Evolutionary conservation across 306 rosid species (phyloP).

Genomic region (Alnus glutinosa): DNA sequence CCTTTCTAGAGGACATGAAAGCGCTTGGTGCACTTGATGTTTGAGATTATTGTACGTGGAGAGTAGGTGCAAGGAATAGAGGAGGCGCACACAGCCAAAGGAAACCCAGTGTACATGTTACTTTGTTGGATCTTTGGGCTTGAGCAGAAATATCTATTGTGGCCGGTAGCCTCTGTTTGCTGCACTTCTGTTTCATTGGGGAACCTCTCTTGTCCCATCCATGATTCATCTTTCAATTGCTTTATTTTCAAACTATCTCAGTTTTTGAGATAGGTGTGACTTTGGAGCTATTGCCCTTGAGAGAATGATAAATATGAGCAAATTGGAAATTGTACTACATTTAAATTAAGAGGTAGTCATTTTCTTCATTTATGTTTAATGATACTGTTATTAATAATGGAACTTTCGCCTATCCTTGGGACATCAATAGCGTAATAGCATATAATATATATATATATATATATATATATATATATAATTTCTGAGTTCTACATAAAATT

Average conservation of each 20-base stretch:
- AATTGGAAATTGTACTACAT: neutral
- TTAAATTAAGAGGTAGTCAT: neutral
- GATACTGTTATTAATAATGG: neutral
- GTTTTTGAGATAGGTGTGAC: constrained; percentile 5
- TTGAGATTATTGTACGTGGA: constrained; percentile 29
- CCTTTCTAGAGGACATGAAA: constrained; percentile 86
- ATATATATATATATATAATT: too few species aligned
- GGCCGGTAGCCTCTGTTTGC: neutral
- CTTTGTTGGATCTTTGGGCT: neutral
- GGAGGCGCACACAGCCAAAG: neutral
- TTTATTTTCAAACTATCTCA: neutral
- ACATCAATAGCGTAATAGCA: too few species aligned
- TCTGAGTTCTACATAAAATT: too few species aligned
- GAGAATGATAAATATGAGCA: neutral
- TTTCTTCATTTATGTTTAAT: neutral
- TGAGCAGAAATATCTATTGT: neutral
- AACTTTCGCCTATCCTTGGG: too few species aligned
- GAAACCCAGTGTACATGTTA: constrained; percentile 11
- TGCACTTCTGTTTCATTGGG: neutral
- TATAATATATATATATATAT: too few species aligned
- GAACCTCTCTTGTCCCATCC: neutral
- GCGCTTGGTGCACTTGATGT: constrained; percentile 88
- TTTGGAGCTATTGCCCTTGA: neutral
- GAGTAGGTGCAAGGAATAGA: constrained; percentile 4
- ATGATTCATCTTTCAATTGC: neutral